Conservation (phyloP, 345 rosid genomes). For the Psidium friedrichsthalianum region DNA sequence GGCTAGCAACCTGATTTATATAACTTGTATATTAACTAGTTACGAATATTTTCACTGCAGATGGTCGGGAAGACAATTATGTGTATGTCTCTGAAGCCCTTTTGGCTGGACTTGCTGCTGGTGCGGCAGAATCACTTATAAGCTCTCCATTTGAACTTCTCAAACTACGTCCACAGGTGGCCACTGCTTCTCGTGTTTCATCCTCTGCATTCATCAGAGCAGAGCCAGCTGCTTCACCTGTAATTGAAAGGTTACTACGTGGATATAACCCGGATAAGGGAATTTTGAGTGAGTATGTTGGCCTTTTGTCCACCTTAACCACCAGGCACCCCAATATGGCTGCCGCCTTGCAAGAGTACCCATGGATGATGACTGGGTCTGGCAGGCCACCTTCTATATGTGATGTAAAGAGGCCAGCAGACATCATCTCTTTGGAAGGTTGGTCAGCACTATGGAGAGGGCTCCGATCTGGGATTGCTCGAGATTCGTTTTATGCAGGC, state of each 20-base stretch:
- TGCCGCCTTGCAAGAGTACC: slow-evolving; percentile 61
- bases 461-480: slow-evolving; percentile 54
- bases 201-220: slow-evolving; percentile 18
- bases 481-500: slow-evolving; percentile 78
- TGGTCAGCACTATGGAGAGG: slow-evolving; percentile 76
- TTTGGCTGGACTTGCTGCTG: slow-evolving; percentile 71
- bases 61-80: slow-evolving; percentile 70
- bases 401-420: slow-evolving; percentile 49
- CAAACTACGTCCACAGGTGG: slow-evolving; percentile 70
- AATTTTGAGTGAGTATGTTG: slow-evolving; percentile 46
- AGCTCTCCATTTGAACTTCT: slow-evolving; percentile 75
- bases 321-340: slow-evolving; percentile 54
- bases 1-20: background rate
- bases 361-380: slow-evolving; percentile 96
- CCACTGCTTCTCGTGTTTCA: slow-evolving; percentile 52
- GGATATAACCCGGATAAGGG: slow-evolving; percentile 56
- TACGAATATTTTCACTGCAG: slow-evolving; percentile 21
- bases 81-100: slow-evolving; percentile 66
- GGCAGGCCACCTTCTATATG: slow-evolving; percentile 74
- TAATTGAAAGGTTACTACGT: slow-evolving; percentile 31
- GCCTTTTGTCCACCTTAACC: slow-evolving; percentile 64
- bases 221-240: slow-evolving; percentile 25
- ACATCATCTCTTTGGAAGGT: slow-evolving; percentile 76
- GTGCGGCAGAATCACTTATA: slow-evolving; percentile 60
- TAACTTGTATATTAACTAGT: background rate